Conservation (phyloP, 2,329 filamentous ascomycete species). For the Penicillium sclerotiorum region DNA sequence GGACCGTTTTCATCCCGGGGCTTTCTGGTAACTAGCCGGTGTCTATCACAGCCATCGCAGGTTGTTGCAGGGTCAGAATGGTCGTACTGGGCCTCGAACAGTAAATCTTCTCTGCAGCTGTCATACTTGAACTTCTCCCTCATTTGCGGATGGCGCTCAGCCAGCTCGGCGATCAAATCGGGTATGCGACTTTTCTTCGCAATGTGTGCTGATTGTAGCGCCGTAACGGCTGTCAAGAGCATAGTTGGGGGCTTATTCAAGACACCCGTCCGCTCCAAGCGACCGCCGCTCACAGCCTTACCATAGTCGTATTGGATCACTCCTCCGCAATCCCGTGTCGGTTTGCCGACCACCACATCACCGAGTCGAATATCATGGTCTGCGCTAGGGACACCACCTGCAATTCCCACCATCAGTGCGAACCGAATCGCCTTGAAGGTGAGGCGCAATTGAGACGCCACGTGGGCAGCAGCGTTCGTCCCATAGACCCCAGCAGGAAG, state of each 20-base stretch:
- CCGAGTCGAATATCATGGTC: conserved; percentile 2
- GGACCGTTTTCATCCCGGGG: conserved; percentile 6
- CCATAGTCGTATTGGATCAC: conserved; percentile 27
- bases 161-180: not conserved
- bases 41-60: not conserved
- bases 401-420: conserved; percentile 25
- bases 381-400: conserved; percentile 20
- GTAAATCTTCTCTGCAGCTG: too few species aligned
- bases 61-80: not conserved
- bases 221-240: not conserved
- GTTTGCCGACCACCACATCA: conserved; percentile 3
- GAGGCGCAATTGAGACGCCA: conserved; percentile 1
- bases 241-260: not conserved
- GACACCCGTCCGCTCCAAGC: conserved; percentile 14
- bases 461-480: conserved; percentile 8
- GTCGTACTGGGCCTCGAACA: not conserved
- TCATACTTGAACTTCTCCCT: conserved; percentile 6
- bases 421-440: conserved; percentile 20
- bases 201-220: not conserved
- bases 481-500: conserved; percentile 9
- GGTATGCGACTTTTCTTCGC: not conserved
- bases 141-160: conserved; percentile 3
- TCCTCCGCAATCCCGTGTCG: not conserved
- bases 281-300: conserved; percentile 13
- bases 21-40: conserved; percentile 5